Base-by-base conservation (phyloP, 345 rosid species). In the Rhizophora apiculata region DNA sequence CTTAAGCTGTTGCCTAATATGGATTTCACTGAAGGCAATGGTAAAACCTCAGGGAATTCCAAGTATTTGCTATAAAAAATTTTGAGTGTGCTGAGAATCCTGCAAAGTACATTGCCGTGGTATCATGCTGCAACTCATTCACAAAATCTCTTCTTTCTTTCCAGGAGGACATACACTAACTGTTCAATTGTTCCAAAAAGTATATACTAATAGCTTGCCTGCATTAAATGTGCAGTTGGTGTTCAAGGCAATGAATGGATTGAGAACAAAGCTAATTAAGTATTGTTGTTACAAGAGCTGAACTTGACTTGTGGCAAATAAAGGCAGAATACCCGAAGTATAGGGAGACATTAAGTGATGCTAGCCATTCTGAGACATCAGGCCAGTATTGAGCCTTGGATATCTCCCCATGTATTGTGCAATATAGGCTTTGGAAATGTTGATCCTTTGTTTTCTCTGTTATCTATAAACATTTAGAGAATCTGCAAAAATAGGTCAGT, bases 241-340 rank as follows among this genome's bases (percentile, higher is more conserved):
- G 67, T 60, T 85, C 20, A 84, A 79, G 72, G 81, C 95, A 4
- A 86, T 84, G 91, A 85, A 79, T 69, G 90, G 95, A 16, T 62
- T 87, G 34, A 90, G 88, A 53, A 87, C 90, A 1, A 78, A 80
- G 22, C 67, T 89, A 19, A 85, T 85, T 85, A n/a, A 82, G 95
- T 75, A 60, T 81, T 51, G 59, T 85, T 18, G 77, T 83, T 16
- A 84, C 87, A 2, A 89, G 90, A 67, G 75, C 83, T 26, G 92
- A 85, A 73, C 57, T 85, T 20, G 92, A 89, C 66, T 77, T 87
- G 92, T 81, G 83, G 20, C 68, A 70, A 24, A 85, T 89, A 11
- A 79, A 74, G 69, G 74, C 58, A 6, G 90, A 84, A 26, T 87
- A 85, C 60, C 72, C 64, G 70, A 81, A 76, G 63, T 85, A 85